Conservation (phyloP, 2,329 filamentous ascomycete genomes). For the Cladophialophora exuberans region DNA sequence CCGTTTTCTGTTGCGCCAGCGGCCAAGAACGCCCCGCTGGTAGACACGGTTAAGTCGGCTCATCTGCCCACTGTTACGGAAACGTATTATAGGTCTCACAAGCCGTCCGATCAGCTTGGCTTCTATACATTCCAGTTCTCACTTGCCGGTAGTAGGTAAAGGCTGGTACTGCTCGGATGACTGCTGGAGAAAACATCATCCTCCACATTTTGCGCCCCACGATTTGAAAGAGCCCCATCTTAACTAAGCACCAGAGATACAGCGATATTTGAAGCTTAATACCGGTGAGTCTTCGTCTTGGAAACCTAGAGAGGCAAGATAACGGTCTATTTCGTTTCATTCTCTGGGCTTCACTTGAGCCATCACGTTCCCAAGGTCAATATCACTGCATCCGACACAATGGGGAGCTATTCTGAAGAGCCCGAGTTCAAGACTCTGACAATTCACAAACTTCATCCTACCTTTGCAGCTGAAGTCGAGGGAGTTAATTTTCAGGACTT, state of each 20-base stretch:
- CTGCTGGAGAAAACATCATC: not conserved
- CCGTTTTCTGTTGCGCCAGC: too few species aligned
- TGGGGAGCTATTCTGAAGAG: constrained; percentile 27
- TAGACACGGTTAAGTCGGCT: not conserved
- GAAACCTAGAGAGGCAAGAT: too few species aligned
- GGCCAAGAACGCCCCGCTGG: too few species aligned
- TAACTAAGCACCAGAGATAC: constrained; percentile 8
- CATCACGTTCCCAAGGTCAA: not conserved
- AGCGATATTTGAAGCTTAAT: not conserved
- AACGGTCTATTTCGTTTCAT: too few species aligned
- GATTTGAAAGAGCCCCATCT: not conserved
- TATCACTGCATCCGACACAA: not conserved
- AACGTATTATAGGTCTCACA: too few species aligned
- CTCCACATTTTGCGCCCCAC: constrained; percentile 15
- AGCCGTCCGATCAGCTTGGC: too few species aligned
- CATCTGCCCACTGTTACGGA: not conserved
- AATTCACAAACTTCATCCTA: constrained; percentile 42
- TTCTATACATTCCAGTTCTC: not conserved
- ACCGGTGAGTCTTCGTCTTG: not conserved
- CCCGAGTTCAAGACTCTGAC: constrained; percentile 36
- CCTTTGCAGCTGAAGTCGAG: constrained; percentile 43
- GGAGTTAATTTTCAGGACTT: constrained; percentile 43
- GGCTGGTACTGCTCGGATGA: not conserved
- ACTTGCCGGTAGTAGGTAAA: not conserved
- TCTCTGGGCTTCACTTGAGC: not conserved